A percentile compares a stretch with the other conserved stretches of the same genome.
Evolutionary conservation across 805 yeast genomes (phyloP).

Genomic region (Ogataea saltuana): DNA sequence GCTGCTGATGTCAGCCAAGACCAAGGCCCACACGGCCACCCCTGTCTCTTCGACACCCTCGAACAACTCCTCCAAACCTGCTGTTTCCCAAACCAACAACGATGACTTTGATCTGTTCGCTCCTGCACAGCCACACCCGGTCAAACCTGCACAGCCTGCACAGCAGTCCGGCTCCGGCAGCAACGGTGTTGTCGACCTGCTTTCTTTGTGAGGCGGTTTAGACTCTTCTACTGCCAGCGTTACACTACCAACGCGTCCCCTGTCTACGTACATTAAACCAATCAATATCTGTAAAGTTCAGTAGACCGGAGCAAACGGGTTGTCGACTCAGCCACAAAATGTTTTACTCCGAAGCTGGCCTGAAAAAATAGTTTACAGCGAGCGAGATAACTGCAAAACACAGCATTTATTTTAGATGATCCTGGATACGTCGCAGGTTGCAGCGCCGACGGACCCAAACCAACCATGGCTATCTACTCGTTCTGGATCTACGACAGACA

Average conservation of each 20-base stretch:
- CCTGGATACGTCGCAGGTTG: no score
- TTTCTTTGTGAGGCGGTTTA: conserved; percentile 47
- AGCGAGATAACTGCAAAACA: no score
- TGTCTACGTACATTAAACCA: no score
- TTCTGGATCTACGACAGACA: conserved; percentile 92
- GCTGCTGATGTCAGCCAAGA: conserved; percentile 64
- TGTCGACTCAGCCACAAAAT: no score
- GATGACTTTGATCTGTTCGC: conserved; percentile 18
- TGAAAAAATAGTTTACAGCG: no score
- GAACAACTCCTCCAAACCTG: conserved; percentile 1
- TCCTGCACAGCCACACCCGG: conserved; percentile 8
- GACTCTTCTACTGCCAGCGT: no score
- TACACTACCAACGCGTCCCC: no score
- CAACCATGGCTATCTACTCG: conserved; percentile 67
- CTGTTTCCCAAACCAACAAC: conserved; percentile 8
- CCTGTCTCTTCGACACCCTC: conserved; percentile 22
- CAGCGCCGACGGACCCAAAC: no score
- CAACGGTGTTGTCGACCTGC: conserved; percentile 48
- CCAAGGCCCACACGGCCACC: conserved; percentile 33
- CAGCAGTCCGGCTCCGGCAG: conserved; percentile 9
- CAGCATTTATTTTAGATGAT: no score
- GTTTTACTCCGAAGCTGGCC: no score
- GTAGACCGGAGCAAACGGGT: no score
- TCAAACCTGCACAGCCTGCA: conserved; percentile 2
- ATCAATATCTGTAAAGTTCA: no score